Base-by-base conservation (phyloP, 2,329 filamentous ascomycete genomes). In the Beauveria rudraprayagi region DNA sequence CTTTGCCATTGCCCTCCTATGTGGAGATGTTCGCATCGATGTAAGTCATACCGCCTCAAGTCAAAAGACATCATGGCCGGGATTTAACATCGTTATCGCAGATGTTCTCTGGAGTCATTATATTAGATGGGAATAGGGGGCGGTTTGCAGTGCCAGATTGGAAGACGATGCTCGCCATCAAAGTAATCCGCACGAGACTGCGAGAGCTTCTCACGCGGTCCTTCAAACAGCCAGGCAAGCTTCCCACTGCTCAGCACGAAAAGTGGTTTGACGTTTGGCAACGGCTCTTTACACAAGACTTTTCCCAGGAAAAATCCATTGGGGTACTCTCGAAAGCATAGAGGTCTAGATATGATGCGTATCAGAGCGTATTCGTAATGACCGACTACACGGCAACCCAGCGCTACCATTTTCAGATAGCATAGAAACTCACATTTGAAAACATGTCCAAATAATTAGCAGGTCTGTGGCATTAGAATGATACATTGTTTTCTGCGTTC, bases 91-190 rank as follows among this genome's bases (percentile, higher is more conserved):
- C 47, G 24, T 55, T 47, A 44, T 19, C 24, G 24, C 56, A 93
- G 83, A 84, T 97, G 78, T 96, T 91, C 70, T 85, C 92, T 0
- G 94, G 94, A 16, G 88, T 96, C 2, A 82, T 97, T 46, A 82
- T 91, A 22, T 82, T 99, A 50, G 94, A 97, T 70, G 89, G 91
- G 50, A 96, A 96, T 71, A 83, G 92, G 34, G 83, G 93, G 54
- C 84, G 91, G 54, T 96, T 97, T 71, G 84, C 88, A 24, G 83
- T 95, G 1, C 83, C 86, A 5, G 90, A 96, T 70, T 97, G 93
- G 92, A 95, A 92, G 75, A 88, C 88, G 0, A 87, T 94, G 81
- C 83, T 96, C 41, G 92, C 89, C n/a, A 77, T 99, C 69, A 97
- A 97, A 75, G 84, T 86, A 6, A 77, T 97, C 58, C 84, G 91